Conservation (phyloP, 2,329 filamentous ascomycete species). For the Rutstroemia sydowiana region DNA sequence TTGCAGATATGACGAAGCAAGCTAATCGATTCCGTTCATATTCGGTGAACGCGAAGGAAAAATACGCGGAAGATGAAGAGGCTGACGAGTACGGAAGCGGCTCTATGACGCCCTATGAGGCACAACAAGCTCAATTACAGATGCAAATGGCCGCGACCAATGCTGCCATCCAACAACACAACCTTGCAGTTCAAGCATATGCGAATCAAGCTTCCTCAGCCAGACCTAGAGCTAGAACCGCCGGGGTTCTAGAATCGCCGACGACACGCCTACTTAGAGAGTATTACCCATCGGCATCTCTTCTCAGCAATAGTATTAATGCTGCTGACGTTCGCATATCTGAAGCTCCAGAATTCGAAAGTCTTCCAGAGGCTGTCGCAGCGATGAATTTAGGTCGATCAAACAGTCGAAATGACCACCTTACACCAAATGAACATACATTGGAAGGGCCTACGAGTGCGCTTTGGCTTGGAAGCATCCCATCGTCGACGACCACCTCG, state of each 20-base stretch:
- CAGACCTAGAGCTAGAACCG: conserved; percentile 82
- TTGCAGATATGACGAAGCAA: conserved; percentile 54
- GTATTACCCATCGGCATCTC: conserved; percentile 69
- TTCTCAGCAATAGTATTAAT: conserved; percentile 68
- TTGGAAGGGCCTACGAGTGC: conserved; percentile 87
- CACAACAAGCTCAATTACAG: conserved; percentile 54
- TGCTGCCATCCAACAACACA: conserved; percentile 78
- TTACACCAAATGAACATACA: conserved; percentile 66
- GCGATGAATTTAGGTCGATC: conserved; percentile 65
- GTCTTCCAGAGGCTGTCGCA: conserved; percentile 74
- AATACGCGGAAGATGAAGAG: conserved; percentile 84
- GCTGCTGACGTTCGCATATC: conserved; percentile 67
- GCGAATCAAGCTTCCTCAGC: conserved; percentile 75
- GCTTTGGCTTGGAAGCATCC: conserved; percentile 95
- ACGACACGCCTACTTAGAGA: conserved; percentile 49
- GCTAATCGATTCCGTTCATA: conserved; percentile 90
- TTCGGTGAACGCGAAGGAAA: conserved; percentile 97
- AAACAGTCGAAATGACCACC: conserved; percentile 59
- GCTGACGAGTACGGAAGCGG: conserved; percentile 55
- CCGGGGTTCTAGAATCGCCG: conserved; percentile 69
- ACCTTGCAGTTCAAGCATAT: conserved; percentile 87
- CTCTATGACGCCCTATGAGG: conserved; percentile 44
- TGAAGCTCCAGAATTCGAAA: conserved; percentile 72
- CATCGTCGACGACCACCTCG: conserved; percentile 91
- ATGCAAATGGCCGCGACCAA: conserved; percentile 58